Evolutionary conservation across 805 yeast genomes (phyloP).

Genomic region (Yamadazyma tumulicola): DNA sequence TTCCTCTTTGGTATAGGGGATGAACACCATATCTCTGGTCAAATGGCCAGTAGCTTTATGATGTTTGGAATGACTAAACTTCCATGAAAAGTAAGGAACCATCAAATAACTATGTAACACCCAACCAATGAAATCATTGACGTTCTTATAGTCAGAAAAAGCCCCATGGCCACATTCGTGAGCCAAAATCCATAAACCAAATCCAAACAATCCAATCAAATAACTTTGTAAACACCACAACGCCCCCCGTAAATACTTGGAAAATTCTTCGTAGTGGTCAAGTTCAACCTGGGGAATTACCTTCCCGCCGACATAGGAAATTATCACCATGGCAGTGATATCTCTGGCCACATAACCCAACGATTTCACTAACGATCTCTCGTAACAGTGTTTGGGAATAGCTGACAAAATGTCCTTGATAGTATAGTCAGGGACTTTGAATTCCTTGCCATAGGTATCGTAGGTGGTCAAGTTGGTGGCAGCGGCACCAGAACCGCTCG

Average conservation of each 20-base stretch:
- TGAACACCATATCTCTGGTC: slow-evolving; percentile 57
- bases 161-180: slow-evolving; percentile 68
- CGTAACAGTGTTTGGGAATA: slow-evolving; percentile 60
- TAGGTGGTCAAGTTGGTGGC: slow-evolving; percentile 26
- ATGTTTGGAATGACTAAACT: slow-evolving; percentile 56
- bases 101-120: slow-evolving; percentile 52
- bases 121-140: slow-evolving; percentile 61
- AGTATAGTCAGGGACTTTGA: slow-evolving; percentile 60
- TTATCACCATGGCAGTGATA: slow-evolving; percentile 38
- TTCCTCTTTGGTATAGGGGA: slow-evolving; percentile 52
- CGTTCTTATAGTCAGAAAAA: slow-evolving; percentile 49
- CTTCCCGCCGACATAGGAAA: slow-evolving; percentile 41
- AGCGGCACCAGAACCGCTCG: not conserved
- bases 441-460: slow-evolving; percentile 51
- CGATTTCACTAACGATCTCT: slow-evolving; percentile 48
- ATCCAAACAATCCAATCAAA: slow-evolving; percentile 50
- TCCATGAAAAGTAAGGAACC: slow-evolving; percentile 65
- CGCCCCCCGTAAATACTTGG: slow-evolving; percentile 3
- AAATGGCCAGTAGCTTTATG: slow-evolving; percentile 64
- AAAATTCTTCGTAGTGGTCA: slow-evolving; percentile 13
- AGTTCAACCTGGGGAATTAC: slow-evolving; percentile 40
- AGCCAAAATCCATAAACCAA: slow-evolving; percentile 61
- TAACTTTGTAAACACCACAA: slow-evolving; percentile 55
- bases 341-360: slow-evolving; percentile 54
- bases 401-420: slow-evolving; percentile 55